phyloP scores from a whole-genome alignment of 768 basidiomycete genomes.

The Rubroboletus satanas region DNA sequence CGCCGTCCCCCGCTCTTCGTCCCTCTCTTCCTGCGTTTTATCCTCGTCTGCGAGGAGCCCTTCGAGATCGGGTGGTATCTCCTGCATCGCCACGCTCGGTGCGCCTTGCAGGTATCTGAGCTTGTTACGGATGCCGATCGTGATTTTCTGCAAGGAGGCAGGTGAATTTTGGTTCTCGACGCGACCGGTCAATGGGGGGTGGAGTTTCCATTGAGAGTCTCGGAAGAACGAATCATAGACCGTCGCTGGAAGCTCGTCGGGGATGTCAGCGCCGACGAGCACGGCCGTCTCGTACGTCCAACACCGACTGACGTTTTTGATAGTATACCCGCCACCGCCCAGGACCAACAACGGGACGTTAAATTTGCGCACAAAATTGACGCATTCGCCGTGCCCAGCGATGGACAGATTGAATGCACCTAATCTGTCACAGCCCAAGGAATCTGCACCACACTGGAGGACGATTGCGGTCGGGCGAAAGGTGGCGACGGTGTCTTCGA shows the following conservation, averaged over 20 bases:
- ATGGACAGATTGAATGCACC: slow-evolving; percentile 98
- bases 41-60: slow-evolving; percentile 74
- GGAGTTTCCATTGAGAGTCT: slow-evolving; percentile 88
- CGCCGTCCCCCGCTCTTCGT: slow-evolving; percentile 61
- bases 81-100: slow-evolving; percentile 94
- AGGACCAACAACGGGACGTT: slow-evolving; percentile 87
- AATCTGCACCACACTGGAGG: slow-evolving; percentile 95
- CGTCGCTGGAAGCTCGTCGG: slow-evolving; percentile 83
- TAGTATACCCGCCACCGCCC: slow-evolving; percentile 95
- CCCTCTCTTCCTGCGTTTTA: slow-evolving; percentile 59
- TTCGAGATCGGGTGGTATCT: slow-evolving; percentile 89
- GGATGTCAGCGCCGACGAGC: slow-evolving; percentile 76
- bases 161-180: slow-evolving; percentile 92
- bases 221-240: slow-evolving; percentile 92
- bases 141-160: slow-evolving; percentile 79
- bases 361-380: slow-evolving; percentile 92
- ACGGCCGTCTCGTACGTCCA: slow-evolving; percentile 99
- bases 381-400: slow-evolving; percentile 96
- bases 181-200: slow-evolving; percentile 86
- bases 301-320: slow-evolving; percentile 96
- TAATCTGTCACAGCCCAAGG: slow-evolving; percentile 88
- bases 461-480: slow-evolving; percentile 91
- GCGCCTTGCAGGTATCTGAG: slow-evolving; percentile 91
- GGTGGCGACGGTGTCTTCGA: slow-evolving; percentile 87
- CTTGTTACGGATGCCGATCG: slow-evolving; percentile 81